Conservation (phyloP, 1,284 basidiomycete genomes). For the Malassezia dermatis region DNA sequence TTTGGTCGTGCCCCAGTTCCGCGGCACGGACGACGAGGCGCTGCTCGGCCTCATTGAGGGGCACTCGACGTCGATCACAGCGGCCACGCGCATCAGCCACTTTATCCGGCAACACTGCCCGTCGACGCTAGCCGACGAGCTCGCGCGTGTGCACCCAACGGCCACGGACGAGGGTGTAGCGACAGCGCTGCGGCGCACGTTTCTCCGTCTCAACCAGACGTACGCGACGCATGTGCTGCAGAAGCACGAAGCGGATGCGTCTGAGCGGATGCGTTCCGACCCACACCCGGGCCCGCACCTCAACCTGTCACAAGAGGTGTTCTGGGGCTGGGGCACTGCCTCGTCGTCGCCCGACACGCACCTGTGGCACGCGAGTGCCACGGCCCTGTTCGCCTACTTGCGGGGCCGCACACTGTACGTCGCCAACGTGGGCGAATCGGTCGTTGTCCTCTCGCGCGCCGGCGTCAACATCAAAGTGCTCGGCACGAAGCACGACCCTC, state of each 20-base stretch:
- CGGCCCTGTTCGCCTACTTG: constrained; percentile 78
- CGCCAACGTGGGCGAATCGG: constrained; percentile 78
- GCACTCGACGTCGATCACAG: constrained; percentile 51
- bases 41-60: constrained; percentile 85
- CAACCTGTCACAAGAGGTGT: constrained; percentile 9
- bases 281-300: not conserved
- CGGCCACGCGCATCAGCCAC: constrained; percentile 56
- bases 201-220: constrained; percentile 39
- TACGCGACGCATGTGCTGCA: constrained; percentile 40
- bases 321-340: constrained; percentile 23
- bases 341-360: constrained; percentile 18
- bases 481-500: constrained; percentile 78
- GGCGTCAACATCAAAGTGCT: constrained; percentile 68
- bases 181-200: constrained; percentile 37
- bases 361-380: constrained; percentile 52
- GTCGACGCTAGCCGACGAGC: constrained; percentile 32
- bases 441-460: constrained; percentile 72
- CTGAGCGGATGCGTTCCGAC: constrained; percentile 10
- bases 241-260: constrained; percentile 23
- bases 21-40: constrained; percentile 67
- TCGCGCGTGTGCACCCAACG: constrained; percentile 16
- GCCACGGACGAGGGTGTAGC: constrained; percentile 20
- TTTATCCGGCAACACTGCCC: constrained; percentile 35
- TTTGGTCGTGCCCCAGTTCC: constrained; percentile 79
- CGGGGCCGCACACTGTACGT: constrained; percentile 70